Evolutionary conservation across 805 yeast species (phyloP), one percentile per base, ranked within the genome.

Genomic region (Groenewaldozyma salmanticensis): DNA sequence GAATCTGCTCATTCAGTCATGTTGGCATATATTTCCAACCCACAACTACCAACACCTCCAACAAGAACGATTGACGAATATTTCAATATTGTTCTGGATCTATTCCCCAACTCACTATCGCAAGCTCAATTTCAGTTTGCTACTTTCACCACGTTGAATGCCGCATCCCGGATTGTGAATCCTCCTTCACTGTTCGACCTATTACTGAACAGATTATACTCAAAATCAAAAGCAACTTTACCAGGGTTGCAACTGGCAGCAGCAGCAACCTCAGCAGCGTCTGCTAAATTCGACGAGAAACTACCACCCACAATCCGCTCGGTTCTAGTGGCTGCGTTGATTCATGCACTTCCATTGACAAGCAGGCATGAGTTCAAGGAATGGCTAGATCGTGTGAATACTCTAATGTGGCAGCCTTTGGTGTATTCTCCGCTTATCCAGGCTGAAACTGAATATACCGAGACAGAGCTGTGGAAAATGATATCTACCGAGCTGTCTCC

Each of bases 1-100:
- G 90, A 81, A 52, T 73, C 79, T 0, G 66, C 77, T 1, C 90
- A 81, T 54, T 76, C 86, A 0, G 80, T 79, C 1, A 60, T 70
- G 53, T 52, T 75, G 21, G 57, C 67, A 3, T 61, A 64, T 47
- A 53, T 3, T 45, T 5, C 48, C 46, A 11, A 27, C 43, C 16
- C 37, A 31, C 24, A 29, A 41, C 39, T 15, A 19, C 24, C 2
- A 24, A 21, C 13, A 27, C 38, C 34, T 20, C 42, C 44, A 22
- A 17, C 40, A 31, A 19, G 31, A 6, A 11, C 51, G 6, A 57
- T 66, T 3, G 46, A 60, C 2, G 52, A 54, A 5, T 80, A 80
- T 50, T 55, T 75, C 5, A 63, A 63, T 3, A 58, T 74, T 17
- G 62, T 76, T 1, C 52, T 74, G 5, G 47, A 57, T 1, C 81